Conservation (phyloP, 2,329 filamentous ascomycete genomes). For the Cladophialophora yegresii region DNA sequence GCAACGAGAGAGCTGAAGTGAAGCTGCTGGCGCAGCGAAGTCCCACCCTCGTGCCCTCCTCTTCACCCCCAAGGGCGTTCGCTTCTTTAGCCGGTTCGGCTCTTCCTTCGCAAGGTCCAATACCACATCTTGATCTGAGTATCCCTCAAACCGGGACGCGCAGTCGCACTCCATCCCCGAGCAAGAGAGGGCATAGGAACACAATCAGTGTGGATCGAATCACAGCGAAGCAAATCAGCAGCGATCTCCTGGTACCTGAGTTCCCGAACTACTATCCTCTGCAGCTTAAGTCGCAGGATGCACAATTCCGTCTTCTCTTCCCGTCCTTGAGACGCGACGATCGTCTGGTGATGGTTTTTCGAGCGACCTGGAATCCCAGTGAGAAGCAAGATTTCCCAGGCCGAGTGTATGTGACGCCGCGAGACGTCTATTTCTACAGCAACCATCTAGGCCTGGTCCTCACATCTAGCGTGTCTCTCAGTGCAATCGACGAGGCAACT, state of each 20-base stretch:
- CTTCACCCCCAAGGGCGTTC: constrained; percentile 27
- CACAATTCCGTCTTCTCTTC: constrained; percentile 90
- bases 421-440: constrained; percentile 93
- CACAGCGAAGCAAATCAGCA: constrained; percentile 42
- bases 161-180: constrained; percentile 37
- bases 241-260: constrained; percentile 44
- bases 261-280: constrained; percentile 76
- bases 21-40: constrained; percentile 33
- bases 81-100: constrained; percentile 17
- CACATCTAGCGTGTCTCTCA: constrained; percentile 73
- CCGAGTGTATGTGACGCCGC: constrained; percentile 81
- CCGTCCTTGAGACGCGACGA: constrained; percentile 75
- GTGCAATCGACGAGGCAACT: constrained; percentile 82
- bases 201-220: constrained; percentile 58
- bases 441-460: constrained; percentile 89
- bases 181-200: constrained; percentile 53
- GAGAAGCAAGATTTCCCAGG: constrained; percentile 77
- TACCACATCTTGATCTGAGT: constrained; percentile 30
- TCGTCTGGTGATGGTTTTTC: constrained; percentile 86
- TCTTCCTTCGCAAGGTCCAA: constrained; percentile 24
- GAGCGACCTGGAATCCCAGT: constrained; percentile 81
- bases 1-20: constrained; percentile 41
- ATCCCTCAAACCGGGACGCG: constrained; percentile 34
- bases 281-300: constrained; percentile 81
- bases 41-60: constrained; percentile 27